These are phyloP conservation scores for Peronospora tabacina DNA, from an alignment of 352 stramenopile genomes.

Conservation along the genomic window DNA sequence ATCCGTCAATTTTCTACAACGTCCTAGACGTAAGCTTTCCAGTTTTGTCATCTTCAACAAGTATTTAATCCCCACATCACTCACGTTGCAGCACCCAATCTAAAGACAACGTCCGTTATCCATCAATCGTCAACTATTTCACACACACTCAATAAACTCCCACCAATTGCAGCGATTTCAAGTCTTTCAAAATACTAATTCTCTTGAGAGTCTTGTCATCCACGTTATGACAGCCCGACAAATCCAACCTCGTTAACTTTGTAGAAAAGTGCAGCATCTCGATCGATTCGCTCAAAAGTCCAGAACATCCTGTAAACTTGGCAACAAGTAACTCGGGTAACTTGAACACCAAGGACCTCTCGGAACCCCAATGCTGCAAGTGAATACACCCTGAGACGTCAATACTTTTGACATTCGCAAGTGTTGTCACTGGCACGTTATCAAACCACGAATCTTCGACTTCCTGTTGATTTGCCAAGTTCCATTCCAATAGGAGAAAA, in stretches of 20 bases:
- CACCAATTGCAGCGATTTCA: constrained; percentile 57
- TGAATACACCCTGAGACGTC: constrained; percentile 49
- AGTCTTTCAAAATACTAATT: constrained; percentile 27
- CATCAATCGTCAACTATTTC: not conserved
- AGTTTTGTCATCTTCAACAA: constrained; percentile 38
- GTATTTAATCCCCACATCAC: constrained; percentile 43
- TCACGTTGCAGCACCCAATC: constrained; percentile 47
- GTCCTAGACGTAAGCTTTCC: constrained; percentile 46
- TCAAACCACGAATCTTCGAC: constrained; percentile 67
- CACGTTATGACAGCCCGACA: constrained; percentile 53
- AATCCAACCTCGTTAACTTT: constrained; percentile 44
- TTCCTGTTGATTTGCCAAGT: constrained; percentile 37
- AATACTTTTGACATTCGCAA: constrained; percentile 50
- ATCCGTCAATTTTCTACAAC: constrained; percentile 48
- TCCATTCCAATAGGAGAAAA: constrained; percentile 56
- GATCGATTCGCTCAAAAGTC: constrained; percentile 36
- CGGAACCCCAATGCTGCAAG: constrained; percentile 43
- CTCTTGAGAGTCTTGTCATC: constrained; percentile 47
- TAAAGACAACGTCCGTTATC: constrained; percentile 13
- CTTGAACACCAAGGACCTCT: constrained; percentile 11
- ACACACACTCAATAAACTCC: constrained; percentile 2
- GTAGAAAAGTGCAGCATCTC: constrained; percentile 52
- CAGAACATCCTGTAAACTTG: constrained; percentile 43
- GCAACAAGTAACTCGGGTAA: constrained; percentile 47
- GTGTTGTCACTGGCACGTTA: constrained; percentile 28